phyloP scores from a whole-genome alignment of 768 basidiomycete genomes.

The Pisolithus albus region DNA sequence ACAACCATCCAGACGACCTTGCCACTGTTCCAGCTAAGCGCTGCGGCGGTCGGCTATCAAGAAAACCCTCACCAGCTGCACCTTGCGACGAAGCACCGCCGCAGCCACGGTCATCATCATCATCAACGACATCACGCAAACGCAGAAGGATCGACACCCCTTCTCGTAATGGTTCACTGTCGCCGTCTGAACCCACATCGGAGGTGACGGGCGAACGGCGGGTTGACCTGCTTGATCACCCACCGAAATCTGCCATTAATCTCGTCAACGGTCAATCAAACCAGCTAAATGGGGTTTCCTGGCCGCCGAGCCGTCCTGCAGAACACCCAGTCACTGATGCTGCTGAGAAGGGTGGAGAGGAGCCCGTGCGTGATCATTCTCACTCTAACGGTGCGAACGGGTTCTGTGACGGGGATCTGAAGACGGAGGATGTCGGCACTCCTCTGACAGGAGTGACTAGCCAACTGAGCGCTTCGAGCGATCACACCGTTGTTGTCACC shows the following conservation, averaged over 20 bases:
- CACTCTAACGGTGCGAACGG: background rate
- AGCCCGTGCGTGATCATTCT: background rate
- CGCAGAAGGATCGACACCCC: conserved; percentile 39
- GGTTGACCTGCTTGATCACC: conserved; percentile 4
- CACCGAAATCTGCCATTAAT: background rate
- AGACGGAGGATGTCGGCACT: conserved; percentile 50
- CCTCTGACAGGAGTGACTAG: conserved; percentile 44
- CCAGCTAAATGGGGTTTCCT: conserved; percentile 12
- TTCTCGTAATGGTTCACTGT: conserved; percentile 15
- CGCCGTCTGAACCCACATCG: conserved; percentile 4
- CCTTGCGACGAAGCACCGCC: background rate
- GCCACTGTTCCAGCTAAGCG: conserved; percentile 22
- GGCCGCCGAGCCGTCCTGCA: background rate
- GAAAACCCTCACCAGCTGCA: conserved; percentile 13
- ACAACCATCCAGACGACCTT: conserved; percentile 3
- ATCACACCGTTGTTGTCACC: conserved; percentile 44
- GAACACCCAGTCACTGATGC: background rate
- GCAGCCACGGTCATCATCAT: background rate
- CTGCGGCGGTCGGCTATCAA: conserved; percentile 25
- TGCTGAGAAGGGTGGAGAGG: background rate
- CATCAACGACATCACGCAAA: conserved; percentile 33
- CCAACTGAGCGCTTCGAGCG: conserved; percentile 51
- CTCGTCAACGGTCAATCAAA: conserved; percentile 12
- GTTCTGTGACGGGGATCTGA: conserved; percentile 28
- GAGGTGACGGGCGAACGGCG: conserved; percentile 2